Evolutionary conservation across 2,329 filamentous ascomycete genomes (phyloP), one percentile per base, ranked within the genome.

Genomic region (Pseudogymnoascus sp.): DNA sequence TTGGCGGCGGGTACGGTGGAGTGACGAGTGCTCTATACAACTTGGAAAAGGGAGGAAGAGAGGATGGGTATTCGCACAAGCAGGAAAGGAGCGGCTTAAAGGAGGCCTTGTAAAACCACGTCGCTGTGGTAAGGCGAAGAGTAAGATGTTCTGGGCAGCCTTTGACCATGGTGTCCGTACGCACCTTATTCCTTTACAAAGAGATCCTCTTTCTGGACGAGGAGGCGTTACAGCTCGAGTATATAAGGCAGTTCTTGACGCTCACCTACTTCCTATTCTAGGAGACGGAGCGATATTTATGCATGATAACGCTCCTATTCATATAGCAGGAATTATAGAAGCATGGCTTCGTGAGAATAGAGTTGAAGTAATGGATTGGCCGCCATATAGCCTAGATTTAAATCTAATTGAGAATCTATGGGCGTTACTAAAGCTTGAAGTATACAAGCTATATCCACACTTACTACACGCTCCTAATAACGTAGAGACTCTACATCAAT

Each of bases 391-490:
- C n/a, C 34, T 8, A 8, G 34, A 35, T 8, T 35, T 35, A 8
- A 35, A 35, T 3, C 34, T 3, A 7, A 35, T 35, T 15, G 6
- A 35, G 2, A 35, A 35, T 3, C n/a, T 35, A 35, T 35, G 2
- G 34, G 15, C 13, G 15, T 60, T 57, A 57, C 15, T 59, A 5
- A 59, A 56, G 26, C 35, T 33, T 33, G 18, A 37, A 2, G 37
- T 60, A 30, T 61, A 60, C 19, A 59, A 60, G 15, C 15, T 41
- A 59, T 33, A 61, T 13, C 60, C 39, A 28, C 12, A 61, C 28
- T 21, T 64, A 28, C 30, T 62, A 26, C 38, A 37, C 34, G 37
- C 59, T 15, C 15, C 8, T 18, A 21, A 59, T 59, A 60, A 28
- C 15, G 33, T 19, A 15, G 52, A 59, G 18, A 62, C 59, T 13